Base-by-base conservation (phyloP, 2,329 filamentous ascomycete genomes). In the Dothistroma septosporum region DNA sequence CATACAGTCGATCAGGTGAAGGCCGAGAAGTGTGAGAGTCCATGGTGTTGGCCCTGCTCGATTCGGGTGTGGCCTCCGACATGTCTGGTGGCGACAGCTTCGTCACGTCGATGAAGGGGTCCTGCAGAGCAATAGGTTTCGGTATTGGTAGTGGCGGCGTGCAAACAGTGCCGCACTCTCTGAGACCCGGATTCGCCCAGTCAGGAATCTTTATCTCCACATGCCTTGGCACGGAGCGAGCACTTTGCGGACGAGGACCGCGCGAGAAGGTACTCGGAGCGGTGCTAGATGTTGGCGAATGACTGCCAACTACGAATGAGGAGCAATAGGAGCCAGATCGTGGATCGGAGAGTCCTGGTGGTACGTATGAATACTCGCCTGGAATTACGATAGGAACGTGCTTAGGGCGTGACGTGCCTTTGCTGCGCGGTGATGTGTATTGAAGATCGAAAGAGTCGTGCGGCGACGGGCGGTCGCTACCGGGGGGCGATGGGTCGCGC, bases 141-240 rank as follows among this genome's bases (percentile, higher is more conserved):
- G 50, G 9, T 8, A 53, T 53, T 12, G 50, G 22, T 16, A 53
- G 12, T 21, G 50, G 28, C 50, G 31, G 50, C 50, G 50, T 53
- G 24, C 50, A 53, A 19, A 31, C 21, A 32, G 28, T 53, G 50
- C 21, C 50, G 24, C 31, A 12, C 50, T 21, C 31, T 53, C 50
- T 53, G 59, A 76, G 70, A 62, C 76, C 69, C 66, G 78, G 76
- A 71, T 74, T 68, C 56, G 76, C 77, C 75, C 75, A 79, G 58
- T 74, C 68, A 48, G 78, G 77, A 64, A 80, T 80, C 62, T 78
- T 70, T 68, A 80, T 80, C 72, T 80, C 77, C 60, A 80, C 78
- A 80, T 81, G 77, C 74, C 79, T 74, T 48, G 71, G 66, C 52
- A 62, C 63, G 16, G 60, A 60, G 31, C 62, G 65, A 54, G 57